These are phyloP conservation scores for Acanthamoeba castellanii DNA, from an alignment of 208 protist species.

Conservation along the genomic window DNA sequence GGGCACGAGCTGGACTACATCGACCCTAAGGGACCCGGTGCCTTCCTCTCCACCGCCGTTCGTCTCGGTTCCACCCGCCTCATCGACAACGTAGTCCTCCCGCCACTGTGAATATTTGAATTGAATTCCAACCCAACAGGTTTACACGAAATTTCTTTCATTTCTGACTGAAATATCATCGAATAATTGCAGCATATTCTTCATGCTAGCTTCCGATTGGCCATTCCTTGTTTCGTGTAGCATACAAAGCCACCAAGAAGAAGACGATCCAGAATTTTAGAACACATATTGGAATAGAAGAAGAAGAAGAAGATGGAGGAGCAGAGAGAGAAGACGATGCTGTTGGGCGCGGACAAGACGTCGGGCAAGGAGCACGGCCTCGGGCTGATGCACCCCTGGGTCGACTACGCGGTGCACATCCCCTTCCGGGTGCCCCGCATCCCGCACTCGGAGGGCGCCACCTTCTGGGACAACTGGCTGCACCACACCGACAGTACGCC, in stretches of 20 bases:
- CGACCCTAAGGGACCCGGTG: not conserved
- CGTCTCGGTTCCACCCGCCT: constrained; percentile 48
- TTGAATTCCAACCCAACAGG: too few relatives aligned
- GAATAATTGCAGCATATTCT: too few relatives aligned
- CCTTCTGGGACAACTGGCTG: constrained; percentile 33
- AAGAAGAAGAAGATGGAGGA: not conserved
- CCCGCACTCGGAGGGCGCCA: not conserved
- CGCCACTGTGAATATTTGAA: not conserved
- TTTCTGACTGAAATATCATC: too few relatives aligned
- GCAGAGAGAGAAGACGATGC: not conserved
- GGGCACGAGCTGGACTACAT: constrained; percentile 21
- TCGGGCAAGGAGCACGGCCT: not conserved
- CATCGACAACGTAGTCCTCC: constrained; percentile 67
- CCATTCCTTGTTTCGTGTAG: too few relatives aligned
- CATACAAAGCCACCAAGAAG: not conserved
- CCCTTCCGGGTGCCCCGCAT: not conserved
- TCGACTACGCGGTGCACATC: not conserved
- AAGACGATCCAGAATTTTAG: too few relatives aligned
- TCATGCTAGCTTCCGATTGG: too few relatives aligned
- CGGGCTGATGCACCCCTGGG: not conserved
- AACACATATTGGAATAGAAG: not conserved
- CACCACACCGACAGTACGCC: not conserved
- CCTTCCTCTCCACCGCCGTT: constrained; percentile 33
- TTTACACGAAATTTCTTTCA: too few relatives aligned
- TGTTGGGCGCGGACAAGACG: not conserved